Percentiles rank a stretch among this genome's conserved stretches.
Conservation (phyloP, 2,329 filamentous ascomycete species). For the Dothistroma septosporum region DNA sequence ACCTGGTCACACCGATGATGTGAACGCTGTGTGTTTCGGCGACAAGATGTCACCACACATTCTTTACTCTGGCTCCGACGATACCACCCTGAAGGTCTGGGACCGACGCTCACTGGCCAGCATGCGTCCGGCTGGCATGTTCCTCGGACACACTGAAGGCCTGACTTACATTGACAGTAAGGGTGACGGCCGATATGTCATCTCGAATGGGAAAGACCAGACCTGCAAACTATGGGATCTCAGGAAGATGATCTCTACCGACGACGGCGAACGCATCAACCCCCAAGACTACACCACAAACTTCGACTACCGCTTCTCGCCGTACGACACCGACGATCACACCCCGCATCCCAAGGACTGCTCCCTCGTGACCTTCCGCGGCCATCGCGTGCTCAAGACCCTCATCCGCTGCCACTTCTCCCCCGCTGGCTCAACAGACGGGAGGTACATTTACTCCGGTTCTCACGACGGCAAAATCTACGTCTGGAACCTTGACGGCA, state of each 20-base stretch:
- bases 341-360: conserved; percentile 78
- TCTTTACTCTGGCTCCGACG: conserved; percentile 91
- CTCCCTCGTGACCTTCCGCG: conserved; percentile 87
- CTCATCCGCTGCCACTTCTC: conserved; percentile 95
- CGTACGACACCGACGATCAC: conserved; percentile 63
- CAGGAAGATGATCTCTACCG: conserved; percentile 77
- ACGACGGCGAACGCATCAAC: conserved; percentile 56
- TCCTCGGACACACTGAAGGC: conserved; percentile 62
- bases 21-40: conserved; percentile 95
- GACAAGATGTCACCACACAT: conserved; percentile 87
- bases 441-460: conserved; percentile 87
- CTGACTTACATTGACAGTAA: conserved; percentile 71
- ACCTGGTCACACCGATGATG: conserved; percentile 76
- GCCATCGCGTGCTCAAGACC: conserved; percentile 82
- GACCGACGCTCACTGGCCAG: conserved; percentile 69
- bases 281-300: conserved; percentile 55
- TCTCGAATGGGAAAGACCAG: conserved; percentile 94
- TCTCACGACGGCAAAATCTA: conserved; percentile 86
- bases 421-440: conserved; percentile 78
- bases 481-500: conserved; percentile 91
- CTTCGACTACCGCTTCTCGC: conserved; percentile 71
- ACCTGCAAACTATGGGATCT: conserved; percentile 97
- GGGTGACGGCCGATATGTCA: conserved; percentile 81
- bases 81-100: conserved; percentile 93
- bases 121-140: conserved; percentile 60